Base-by-base conservation (phyloP, 1,284 basidiomycete genomes). In the Dichomitus squalens region DNA sequence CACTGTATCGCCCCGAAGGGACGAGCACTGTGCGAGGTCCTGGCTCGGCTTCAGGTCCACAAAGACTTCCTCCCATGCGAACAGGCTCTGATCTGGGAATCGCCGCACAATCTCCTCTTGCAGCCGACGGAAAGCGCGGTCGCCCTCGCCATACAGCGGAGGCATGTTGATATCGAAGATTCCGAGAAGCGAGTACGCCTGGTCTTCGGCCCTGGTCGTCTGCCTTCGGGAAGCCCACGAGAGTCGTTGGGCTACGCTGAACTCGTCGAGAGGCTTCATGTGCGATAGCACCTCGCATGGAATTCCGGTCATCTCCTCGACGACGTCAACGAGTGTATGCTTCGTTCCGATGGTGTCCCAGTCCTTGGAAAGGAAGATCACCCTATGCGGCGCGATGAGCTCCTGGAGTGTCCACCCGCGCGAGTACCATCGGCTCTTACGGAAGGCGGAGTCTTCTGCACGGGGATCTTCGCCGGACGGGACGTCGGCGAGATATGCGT, bases 141-240 rank as follows among this genome's bases (percentile, higher is more conserved):
- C 31, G 12, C 54, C 54, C 27, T 56, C 54, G 21, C 54, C 49
- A 27, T 56, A 56, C 3, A 56, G n/a, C 1, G 49, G 35, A 3
- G 54, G 34, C 54, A 56, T 51, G 41, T 56, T 34, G 34, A 56
- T 46, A 14, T 34, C 18, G 41, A 56, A 50, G 14, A 51, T 41
- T n/a, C 54, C 54, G 8, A 56, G 31, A 3, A 56, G 40, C 7
- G 48, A 50, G 35, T 56, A 56, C 18, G 54, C 54, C 34, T 23
- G 33, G 27, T 56, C 54, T 33, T 56, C 54, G 9, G 29, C 33
- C 14, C 49, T 23, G 9, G 54, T 56, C 9, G 49, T 56, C 9
- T 20, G 18, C 11, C 44, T 20, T n/a, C n/a, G 16, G n/a, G 40
- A n/a, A 4, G 40, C 54, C 54, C 54, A 56, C 2, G 40, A 55